Evolutionary conservation across 1,139 yeast species (phyloP), one percentile per base, ranked within the genome.

Genomic region (Pichiaceae sp.): DNA sequence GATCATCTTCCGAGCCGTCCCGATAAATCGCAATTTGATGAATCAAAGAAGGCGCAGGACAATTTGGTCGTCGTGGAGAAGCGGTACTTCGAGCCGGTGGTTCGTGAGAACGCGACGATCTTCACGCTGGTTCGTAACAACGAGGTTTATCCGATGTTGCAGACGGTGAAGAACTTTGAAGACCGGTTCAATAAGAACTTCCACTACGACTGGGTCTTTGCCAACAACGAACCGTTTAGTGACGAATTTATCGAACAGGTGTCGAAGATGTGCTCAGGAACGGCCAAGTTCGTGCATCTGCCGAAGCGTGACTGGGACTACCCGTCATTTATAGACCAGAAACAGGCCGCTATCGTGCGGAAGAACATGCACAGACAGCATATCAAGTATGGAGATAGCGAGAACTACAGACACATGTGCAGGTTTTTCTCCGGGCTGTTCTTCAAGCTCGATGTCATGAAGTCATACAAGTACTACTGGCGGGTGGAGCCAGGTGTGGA

Each of bases 301-400:
- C 81, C 84, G 0, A 16, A 32, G 3, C 75, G 73, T 44, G 76
- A 72, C 54, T 82, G 93, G 93, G 63, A 75, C 5, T 75, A 74
- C 47, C 91, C 91, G 0, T 74, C 65, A 9, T 75, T 72, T 66
- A 73, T 82, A 38, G 85, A 81, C 55, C 64, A 59, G 49, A 61
- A 65, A 2, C 64, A 63, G 45, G 87, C 87, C 1, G 71, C 66
- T 1, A 52, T 58, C 33, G 59, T 67, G 3, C 63, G 87, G 40
- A 50, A 56, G 25, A 52, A 56, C 26, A 70, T 72, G 77, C 58
- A 55, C 36, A 58, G 57, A 8, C 57, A 59, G 18, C 55, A 59
- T 4, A 62, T 74, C 44, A 70, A 69, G 35, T 74, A 74, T 45
- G 79, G 78, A 7, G 74, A 64, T 17, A 62, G 68, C 8, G 78